Conservation (phyloP, 164 flowering plant genomes). For the Buxus sempervirens region DNA sequence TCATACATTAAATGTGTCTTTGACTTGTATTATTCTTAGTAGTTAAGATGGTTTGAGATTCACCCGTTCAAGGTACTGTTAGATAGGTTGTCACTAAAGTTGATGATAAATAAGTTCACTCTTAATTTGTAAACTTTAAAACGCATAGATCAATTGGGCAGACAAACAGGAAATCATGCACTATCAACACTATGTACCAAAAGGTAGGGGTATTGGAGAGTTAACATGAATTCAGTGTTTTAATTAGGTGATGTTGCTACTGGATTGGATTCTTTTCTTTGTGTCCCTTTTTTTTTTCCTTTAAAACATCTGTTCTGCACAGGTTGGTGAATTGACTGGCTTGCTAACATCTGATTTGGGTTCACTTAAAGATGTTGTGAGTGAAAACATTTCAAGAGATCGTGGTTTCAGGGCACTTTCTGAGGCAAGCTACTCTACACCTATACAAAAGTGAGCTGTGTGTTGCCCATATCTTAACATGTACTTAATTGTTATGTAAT, state of each 20-base stretch:
- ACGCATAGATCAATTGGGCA: background rate
- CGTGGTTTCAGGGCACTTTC: slow-evolving; percentile 97
- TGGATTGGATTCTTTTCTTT: background rate
- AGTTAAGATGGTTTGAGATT: background rate
- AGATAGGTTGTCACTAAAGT: background rate
- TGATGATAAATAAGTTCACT: background rate
- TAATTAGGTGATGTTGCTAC: no score
- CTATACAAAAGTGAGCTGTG: slow-evolving; percentile 55
- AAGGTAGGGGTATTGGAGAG: no score
- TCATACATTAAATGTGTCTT: background rate
- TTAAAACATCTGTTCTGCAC: slow-evolving; percentile 1
- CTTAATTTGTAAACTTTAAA: background rate
- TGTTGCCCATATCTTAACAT: slow-evolving; percentile 20
- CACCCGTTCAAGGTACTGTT: background rate
- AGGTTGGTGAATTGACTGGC: slow-evolving; percentile 94
- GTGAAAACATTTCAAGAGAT: slow-evolving; percentile 91
- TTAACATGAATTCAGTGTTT: no score
- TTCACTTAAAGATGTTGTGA: slow-evolving; percentile 70
- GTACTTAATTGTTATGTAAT: slow-evolving; percentile 5
- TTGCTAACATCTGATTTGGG: slow-evolving; percentile 93
- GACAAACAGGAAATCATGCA: background rate
- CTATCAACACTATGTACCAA: background rate
- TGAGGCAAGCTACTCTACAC: slow-evolving; percentile 92
- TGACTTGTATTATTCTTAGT: background rate
- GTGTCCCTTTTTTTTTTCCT: no score